phyloP scores from a whole-genome alignment of 2,329 filamentous ascomycete genomes.

The Colletotrichum kahawae region DNA sequence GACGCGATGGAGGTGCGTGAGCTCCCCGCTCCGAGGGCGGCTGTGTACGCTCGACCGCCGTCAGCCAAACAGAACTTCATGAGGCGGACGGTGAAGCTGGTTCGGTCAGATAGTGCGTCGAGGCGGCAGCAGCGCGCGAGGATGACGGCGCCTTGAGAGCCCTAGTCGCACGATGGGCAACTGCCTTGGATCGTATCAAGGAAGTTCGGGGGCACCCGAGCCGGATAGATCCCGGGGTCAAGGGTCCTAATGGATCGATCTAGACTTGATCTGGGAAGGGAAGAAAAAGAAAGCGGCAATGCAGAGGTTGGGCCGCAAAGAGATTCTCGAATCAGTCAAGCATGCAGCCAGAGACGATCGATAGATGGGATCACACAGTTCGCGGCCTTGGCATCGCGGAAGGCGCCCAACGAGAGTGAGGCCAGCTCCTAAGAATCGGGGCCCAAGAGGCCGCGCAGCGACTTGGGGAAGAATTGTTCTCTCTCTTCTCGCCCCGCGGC shows the following conservation, averaged over 20 bases:
- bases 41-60: neutral
- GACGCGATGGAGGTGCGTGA: neutral
- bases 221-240: neutral
- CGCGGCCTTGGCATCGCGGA: constrained; percentile 9
- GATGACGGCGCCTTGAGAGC: neutral
- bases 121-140: neutral
- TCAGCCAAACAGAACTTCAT: neutral
- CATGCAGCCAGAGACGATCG: neutral
- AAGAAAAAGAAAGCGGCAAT: neutral
- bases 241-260: neutral
- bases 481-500: neutral
- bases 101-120: neutral
- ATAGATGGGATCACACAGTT: neutral
- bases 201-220: neutral
- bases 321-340: neutral
- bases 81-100: constrained; percentile 27
- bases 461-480: neutral
- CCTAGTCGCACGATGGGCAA: neutral
- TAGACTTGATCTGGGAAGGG: neutral
- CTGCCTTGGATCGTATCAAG: constrained; percentile 8
- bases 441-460: neutral
- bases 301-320: neutral
- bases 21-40: neutral
- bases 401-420: neutral
- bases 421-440: neutral